phyloP scores from a whole-genome alignment of 2,329 filamentous ascomycete species.

The Madurella fahalii region DNA sequence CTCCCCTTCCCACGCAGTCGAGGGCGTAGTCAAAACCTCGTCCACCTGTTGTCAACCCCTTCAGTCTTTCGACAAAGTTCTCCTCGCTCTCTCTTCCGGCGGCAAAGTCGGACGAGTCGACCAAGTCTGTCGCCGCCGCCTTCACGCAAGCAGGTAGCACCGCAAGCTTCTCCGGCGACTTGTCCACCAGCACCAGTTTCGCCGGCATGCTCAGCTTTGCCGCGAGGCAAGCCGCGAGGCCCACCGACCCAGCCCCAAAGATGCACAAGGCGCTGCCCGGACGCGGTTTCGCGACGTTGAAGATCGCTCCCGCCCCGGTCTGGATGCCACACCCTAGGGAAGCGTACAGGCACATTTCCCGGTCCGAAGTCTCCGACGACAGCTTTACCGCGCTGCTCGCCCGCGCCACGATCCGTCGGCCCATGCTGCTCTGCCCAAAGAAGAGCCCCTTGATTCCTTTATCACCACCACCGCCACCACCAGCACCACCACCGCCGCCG shows the following conservation, averaged over 20 bases:
- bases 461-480: background rate
- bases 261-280: conserved; percentile 4
- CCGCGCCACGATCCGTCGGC: conserved; percentile 4
- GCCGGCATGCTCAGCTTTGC: conserved; percentile 6
- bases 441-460: conserved; percentile 5
- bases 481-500: no score
- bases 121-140: background rate
- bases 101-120: conserved; percentile 1
- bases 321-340: conserved; percentile 13
- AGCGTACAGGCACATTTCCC: conserved; percentile 8
- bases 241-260: conserved; percentile 14
- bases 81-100: background rate
- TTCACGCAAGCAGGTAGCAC: conserved; percentile 7
- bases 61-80: conserved; percentile 5
- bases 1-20: conserved; percentile 12
- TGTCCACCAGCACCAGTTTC: conserved; percentile 13
- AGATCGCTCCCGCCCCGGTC: conserved; percentile 9
- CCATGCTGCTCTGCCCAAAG: conserved; percentile 15
- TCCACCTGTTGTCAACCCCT: conserved; percentile 2
- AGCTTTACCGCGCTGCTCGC: conserved; percentile 11
- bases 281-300: conserved; percentile 7
- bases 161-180: conserved; percentile 5
- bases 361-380: background rate
- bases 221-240: conserved; percentile 10
- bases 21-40: conserved; percentile 9